Base-by-base conservation (phyloP, 2,329 filamentous ascomycete genomes). In the Anthostomella pinea region DNA sequence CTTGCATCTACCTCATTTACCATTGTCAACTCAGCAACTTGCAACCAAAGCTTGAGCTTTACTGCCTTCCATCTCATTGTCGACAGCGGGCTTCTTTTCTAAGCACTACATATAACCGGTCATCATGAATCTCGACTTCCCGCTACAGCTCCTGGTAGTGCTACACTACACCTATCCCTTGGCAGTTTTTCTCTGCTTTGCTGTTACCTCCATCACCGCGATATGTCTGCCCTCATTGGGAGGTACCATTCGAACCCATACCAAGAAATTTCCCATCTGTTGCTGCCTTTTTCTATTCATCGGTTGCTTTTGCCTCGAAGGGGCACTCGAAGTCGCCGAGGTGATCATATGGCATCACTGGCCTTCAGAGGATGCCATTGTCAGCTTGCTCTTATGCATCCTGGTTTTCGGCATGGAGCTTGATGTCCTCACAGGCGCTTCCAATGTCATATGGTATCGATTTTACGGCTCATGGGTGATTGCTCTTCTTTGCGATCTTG, bases 401-500 rank as follows among this genome's bases (percentile, higher is more conserved):
- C 60, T 86, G 18, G 67, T 79, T n/a, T 87, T 82, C 58, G 73
- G 77, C 3, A 70, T 81, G 9, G 69, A 83, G 48, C 64, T 79
- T 39, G 67, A 75, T 25, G 69, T 69, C 14, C 66, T 85, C 9
- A 61, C 68, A 3, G 73, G 77, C 33, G 64, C 66, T n/a, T 55
- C 66, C 18, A 65, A 69, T 33, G 67, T 71, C 3, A 68, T 78
- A 8, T 82, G 79, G 70, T 79, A 81, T 48, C 79, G 81, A 0
- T 80, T 79, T 44, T 74, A 75, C 44, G 81, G 79, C n/a, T 75
- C 77, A 10, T 84, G 81, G 70, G 47, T 75, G 19, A 57, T 85
- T 11, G 75, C 75, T 10, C 59, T 83, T 6, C 49, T 68, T 10
- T 73, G 77, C 22, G 83, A 87, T 51, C 54, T 71, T 1, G 51